Evolutionary conservation across 306 rosid genomes (phyloP).

Genomic region (Begonia fuchsioides): DNA sequence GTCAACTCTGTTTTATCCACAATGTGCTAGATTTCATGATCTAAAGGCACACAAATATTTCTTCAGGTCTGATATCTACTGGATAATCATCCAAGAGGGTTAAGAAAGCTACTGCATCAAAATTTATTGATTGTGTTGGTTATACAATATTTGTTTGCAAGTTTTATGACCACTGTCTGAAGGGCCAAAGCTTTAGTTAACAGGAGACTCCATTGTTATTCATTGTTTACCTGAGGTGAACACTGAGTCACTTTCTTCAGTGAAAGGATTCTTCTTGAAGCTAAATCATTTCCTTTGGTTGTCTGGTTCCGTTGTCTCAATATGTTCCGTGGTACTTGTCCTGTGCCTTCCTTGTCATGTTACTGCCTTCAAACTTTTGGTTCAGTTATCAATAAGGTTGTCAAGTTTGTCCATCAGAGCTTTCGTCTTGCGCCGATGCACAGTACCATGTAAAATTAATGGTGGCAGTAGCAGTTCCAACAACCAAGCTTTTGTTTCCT

Average conservation of each 20-base stretch:
- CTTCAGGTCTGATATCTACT: constrained; percentile 47
- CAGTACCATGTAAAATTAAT: constrained; percentile 45
- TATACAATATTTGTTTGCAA: constrained; percentile 12
- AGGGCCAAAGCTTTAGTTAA: constrained; percentile 17
- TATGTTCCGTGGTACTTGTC: constrained; percentile 37
- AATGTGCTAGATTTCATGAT: not conserved
- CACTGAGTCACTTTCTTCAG: too few relatives aligned
- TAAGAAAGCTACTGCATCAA: constrained; percentile 6
- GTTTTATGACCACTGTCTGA: constrained; percentile 37
- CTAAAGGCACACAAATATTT: constrained; percentile 4
- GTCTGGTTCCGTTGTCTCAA: too few relatives aligned
- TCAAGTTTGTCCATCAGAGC: constrained; percentile 50
- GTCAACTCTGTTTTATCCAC: too few relatives aligned
- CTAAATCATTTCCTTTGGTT: too few relatives aligned
- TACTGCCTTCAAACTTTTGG: constrained; percentile 23
- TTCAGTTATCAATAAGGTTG: constrained; percentile 56
- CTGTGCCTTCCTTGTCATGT: constrained; percentile 21
- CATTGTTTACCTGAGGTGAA: too few relatives aligned
- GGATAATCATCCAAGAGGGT: constrained; percentile 33
- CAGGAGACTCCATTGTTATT: constrained; percentile 18
- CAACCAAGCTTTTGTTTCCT: constrained; percentile 24
- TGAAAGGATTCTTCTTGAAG: too few relatives aligned
- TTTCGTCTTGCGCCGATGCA: constrained; percentile 38
- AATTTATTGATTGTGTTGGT: constrained; percentile 27
- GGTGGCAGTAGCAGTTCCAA: constrained; percentile 54